Evolutionary conservation across 192 early-diverging fungal genomes (phyloP), one percentile per base, ranked within the genome.

Genomic region (Phlyctochytrium arcticum): DNA sequence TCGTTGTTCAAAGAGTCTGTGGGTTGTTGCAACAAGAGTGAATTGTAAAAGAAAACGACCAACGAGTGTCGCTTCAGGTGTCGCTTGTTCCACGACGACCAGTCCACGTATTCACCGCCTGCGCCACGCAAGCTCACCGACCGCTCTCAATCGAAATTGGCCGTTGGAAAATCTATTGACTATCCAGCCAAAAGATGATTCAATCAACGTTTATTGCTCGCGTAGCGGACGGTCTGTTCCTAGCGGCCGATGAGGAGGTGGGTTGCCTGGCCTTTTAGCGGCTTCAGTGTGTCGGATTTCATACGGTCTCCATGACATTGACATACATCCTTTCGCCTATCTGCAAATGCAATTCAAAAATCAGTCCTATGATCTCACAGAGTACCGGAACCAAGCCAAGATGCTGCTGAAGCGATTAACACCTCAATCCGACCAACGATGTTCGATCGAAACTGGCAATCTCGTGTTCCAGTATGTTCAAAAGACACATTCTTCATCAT

Each of bases 311-410:
- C 24, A 88, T 90, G 71, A 83, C 26, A 21, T 31, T n/a, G 15
- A 24, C 4, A 34, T 12, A 9, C 33, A 6, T 39, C 6, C 3
- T 19, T 49, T 12, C 8, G 31, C 8, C 44, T 30, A 15, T 60
- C n/a, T 23, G 39, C 32, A 1, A 9, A 3, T 10, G 5, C 15
- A 4, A 6, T 30, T 12, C 6, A 9, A 15, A 6, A 27, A 65
- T 55, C 5, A 54, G 60, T 57, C 54, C 12, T 12, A 53, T 9
- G 90, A 94, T 69, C 84, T 98, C 54, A 84, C 90, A 30, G 94
- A 94, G 63, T 93, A 92, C 82, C 95, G 94, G 60, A 86, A 86
- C 37, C 93, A 98, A 70, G 95, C 93, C 1, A 98, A 94, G 67
- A 82, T 80, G n/a, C 85, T 98, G 31, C 91, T 98, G 68, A 93